A percentile compares a stretch with the other conserved stretches of the same genome.
Conservation (phyloP, 2,329 filamentous ascomycete genomes). For the Colletotrichum eremochloae region DNA sequence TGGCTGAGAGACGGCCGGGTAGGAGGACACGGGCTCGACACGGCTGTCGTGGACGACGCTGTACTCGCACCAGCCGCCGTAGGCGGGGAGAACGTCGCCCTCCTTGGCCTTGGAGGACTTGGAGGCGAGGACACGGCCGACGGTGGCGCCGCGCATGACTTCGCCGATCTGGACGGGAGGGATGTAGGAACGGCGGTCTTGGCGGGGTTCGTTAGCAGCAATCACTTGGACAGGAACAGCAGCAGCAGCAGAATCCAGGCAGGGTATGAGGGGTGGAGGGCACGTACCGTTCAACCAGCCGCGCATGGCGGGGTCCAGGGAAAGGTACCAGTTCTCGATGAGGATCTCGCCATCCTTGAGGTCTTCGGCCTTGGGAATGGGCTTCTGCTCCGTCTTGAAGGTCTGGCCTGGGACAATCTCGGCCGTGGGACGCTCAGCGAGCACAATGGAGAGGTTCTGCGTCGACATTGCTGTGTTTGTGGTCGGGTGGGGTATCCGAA, state of each 20-base stretch:
- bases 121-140: constrained; percentile 73
- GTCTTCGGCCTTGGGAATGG: constrained; percentile 64
- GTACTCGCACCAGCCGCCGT: constrained; percentile 76
- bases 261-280: no score
- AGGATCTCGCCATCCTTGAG: constrained; percentile 76
- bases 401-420: constrained; percentile 75
- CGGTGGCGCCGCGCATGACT: constrained; percentile 74
- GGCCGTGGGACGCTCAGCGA: constrained; percentile 73
- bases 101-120: constrained; percentile 66
- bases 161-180: constrained; percentile 77
- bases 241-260: background rate
- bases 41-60: constrained; percentile 68
- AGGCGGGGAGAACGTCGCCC: constrained; percentile 69
- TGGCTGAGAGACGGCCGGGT: constrained; percentile 57
- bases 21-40: constrained; percentile 56
- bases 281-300: constrained; percentile 73
- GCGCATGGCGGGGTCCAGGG: constrained; percentile 82
- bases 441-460: constrained; percentile 65
- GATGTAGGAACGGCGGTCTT: constrained; percentile 70
- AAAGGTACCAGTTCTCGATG: constrained; percentile 72
- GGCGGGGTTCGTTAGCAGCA: background rate
- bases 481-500: background rate
- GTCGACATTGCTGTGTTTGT: constrained; percentile 54
- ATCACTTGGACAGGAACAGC: background rate
- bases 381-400: constrained; percentile 66